Evolutionary conservation across 768 basidiomycete species (phyloP).

Genomic region (Mycena leptocephala): DNA sequence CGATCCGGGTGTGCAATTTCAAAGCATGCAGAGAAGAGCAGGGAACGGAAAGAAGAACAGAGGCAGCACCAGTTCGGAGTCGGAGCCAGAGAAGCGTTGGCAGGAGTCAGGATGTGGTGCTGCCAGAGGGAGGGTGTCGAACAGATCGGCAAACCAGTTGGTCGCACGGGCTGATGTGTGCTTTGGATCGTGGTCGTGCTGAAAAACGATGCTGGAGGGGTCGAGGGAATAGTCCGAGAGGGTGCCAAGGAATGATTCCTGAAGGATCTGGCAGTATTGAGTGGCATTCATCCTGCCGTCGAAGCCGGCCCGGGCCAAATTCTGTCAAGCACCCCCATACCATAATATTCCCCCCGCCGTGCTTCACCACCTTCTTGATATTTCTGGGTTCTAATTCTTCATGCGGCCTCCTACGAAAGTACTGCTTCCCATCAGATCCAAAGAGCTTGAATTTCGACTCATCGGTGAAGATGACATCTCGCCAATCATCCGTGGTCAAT

Average conservation of each 20-base stretch:
- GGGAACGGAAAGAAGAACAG: no score
- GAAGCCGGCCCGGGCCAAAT: slow-evolving; percentile 8
- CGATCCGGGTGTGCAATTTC: no score
- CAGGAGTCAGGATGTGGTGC: no score
- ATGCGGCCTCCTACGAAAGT: slow-evolving; percentile 37
- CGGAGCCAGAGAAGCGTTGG: no score
- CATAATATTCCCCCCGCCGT: slow-evolving; percentile 43
- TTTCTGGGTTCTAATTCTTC: slow-evolving; percentile 26
- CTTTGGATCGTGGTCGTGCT: slow-evolving; percentile 29
- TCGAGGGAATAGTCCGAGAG: slow-evolving; percentile 6
- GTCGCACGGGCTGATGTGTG: slow-evolving; percentile 30
- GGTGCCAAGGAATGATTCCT: slow-evolving; percentile 11
- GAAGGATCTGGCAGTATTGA: slow-evolving; percentile 21
- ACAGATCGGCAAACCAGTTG: slow-evolving; percentile 34
- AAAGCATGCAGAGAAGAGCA: no score
- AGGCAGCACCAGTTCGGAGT: no score
- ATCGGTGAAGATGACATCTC: slow-evolving; percentile 38
- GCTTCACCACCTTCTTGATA: slow-evolving; percentile 41
- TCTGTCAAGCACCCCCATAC: slow-evolving; percentile 35
- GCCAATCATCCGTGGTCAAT: slow-evolving; percentile 32
- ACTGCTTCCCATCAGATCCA: slow-evolving; percentile 42
- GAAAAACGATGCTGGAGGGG: neutral
- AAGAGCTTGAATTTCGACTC: slow-evolving; percentile 45
- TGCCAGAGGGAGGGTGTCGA: no score
- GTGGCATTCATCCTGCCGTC: slow-evolving; percentile 21